A percentile compares a stretch with the other conserved stretches of the same genome.
phyloP scores from a whole-genome alignment of 768 basidiomycete genomes.

The Tylopilus intermedius region DNA sequence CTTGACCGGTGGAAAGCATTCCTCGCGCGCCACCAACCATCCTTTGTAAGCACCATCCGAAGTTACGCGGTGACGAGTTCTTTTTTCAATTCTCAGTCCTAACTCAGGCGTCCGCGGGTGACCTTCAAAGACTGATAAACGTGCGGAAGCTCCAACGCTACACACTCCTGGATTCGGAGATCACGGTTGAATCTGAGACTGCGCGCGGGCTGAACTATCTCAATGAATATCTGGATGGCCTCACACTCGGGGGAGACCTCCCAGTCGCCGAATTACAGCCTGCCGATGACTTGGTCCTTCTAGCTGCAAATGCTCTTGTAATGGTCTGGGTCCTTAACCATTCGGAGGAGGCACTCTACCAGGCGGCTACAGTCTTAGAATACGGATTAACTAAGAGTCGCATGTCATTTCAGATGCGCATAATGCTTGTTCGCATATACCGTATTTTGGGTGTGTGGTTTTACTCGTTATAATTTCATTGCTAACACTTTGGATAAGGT shows the following conservation, averaged over 20 bases:
- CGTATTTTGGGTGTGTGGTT: conserved; percentile 62
- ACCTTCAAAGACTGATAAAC: conserved; percentile 68
- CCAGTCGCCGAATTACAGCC: conserved; percentile 79
- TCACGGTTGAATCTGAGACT: conserved; percentile 55
- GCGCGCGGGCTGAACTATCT: conserved; percentile 48
- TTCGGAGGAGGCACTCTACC: conserved; percentile 56
- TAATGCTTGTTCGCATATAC: conserved; percentile 77
- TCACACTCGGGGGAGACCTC: conserved; percentile 62
- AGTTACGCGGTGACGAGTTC: conserved; percentile 6
- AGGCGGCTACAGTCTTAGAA: conserved; percentile 64
- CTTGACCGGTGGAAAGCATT: conserved; percentile 50
- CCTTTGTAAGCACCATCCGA: conserved; percentile 40
- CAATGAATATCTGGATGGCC: conserved; percentile 58
- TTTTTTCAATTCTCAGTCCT: conserved; percentile 15
- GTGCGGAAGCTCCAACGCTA: conserved; percentile 69
- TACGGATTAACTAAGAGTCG: conserved; percentile 68
- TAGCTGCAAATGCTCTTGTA: conserved; percentile 66
- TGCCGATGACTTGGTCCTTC: conserved; percentile 76
- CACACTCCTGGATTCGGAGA: conserved; percentile 43
- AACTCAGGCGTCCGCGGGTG: conserved; percentile 44
- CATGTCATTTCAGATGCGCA: conserved; percentile 71
- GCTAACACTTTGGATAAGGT: conserved; percentile 40
- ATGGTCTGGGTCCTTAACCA: conserved; percentile 54
- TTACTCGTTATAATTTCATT: neutral
- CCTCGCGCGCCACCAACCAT: conserved; percentile 43